Evolutionary conservation across 1,284 basidiomycete genomes (phyloP).

Genomic region (Trichosporon coremiiforme): DNA sequence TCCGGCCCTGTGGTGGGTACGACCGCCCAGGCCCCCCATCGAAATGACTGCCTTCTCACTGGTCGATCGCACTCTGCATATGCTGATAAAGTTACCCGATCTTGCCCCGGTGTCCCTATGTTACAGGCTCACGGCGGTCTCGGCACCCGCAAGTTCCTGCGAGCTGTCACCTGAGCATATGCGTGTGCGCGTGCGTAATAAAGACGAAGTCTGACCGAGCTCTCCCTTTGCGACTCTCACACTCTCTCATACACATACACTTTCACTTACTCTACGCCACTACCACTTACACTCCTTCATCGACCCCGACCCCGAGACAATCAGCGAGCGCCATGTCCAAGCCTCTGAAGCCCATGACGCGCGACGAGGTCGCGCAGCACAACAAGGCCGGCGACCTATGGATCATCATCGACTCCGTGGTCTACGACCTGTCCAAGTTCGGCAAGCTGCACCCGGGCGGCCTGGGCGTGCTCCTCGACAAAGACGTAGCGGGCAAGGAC

Average conservation of each 20-base stretch:
- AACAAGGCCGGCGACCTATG: conserved; percentile 75
- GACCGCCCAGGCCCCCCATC: not conserved
- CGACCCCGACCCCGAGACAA: not conserved
- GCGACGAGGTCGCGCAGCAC: conserved; percentile 61
- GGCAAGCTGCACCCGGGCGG: conserved; percentile 80
- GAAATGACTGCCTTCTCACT: not conserved
- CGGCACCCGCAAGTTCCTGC: not conserved
- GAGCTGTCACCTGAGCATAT: not conserved
- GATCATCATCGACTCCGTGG: conserved; percentile 78
- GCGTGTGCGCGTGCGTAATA: not conserved
- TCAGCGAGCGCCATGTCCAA: not conserved
- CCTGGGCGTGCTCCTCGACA: conserved; percentile 69
- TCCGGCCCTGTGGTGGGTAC: not conserved
- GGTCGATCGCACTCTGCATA: not conserved
- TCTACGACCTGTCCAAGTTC: conserved; percentile 79
- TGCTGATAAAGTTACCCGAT: conserved; percentile 8
- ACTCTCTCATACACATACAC: not conserved
- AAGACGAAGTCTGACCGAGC: not conserved
- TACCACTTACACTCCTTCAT: not conserved
- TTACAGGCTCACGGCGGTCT: not conserved
- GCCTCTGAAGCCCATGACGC: conserved; percentile 49
- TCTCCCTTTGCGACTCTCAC: not conserved
- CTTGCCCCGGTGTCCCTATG: not conserved
- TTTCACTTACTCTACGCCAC: not conserved
- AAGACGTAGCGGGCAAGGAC: conserved; percentile 72